These are phyloP conservation scores for Ogataea ramenticola DNA, from an alignment of 805 yeast genomes.

Conservation along the genomic window DNA sequence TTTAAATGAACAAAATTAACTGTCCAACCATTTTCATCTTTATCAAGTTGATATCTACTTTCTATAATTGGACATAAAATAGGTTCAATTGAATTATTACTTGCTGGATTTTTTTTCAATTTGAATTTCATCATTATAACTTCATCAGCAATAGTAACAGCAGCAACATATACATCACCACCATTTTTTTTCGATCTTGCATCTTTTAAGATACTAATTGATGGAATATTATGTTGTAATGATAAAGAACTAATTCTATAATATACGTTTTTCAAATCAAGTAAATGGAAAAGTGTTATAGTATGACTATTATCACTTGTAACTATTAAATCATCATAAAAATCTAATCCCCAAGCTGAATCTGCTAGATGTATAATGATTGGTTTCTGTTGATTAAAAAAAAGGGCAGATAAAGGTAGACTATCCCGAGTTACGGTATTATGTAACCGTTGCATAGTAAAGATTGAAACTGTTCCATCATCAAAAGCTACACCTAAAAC, in stretches of 20 bases:
- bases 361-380: too few relatives aligned
- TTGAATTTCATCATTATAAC: constrained; percentile 26
- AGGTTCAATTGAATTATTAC: not conserved
- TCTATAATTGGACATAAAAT: constrained; percentile 4
- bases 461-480: constrained; percentile 48
- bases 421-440: too few relatives aligned
- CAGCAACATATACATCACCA: constrained; percentile 30
- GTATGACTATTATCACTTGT: constrained; percentile 49
- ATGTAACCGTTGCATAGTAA: too few relatives aligned
- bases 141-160: constrained; percentile 38
- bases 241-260: constrained; percentile 30
- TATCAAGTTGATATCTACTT: constrained; percentile 26
- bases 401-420: too few relatives aligned
- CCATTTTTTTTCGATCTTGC: constrained; percentile 4
- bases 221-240: constrained; percentile 51
- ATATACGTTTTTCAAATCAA: constrained; percentile 10
- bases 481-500: constrained; percentile 45
- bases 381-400: constrained; percentile 19
- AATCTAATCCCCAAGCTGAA: constrained; percentile 64
- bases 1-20: constrained; percentile 29
- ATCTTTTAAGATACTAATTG: constrained; percentile 30
- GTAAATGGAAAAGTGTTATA: constrained; percentile 33
- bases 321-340: constrained; percentile 32
- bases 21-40: constrained; percentile 52
- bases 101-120: constrained; percentile 5